Evolutionary conservation across 148 eudicot species (phyloP), one percentile per base, ranked within the genome.

Genomic region (Vaccinium macrocarpon): DNA sequence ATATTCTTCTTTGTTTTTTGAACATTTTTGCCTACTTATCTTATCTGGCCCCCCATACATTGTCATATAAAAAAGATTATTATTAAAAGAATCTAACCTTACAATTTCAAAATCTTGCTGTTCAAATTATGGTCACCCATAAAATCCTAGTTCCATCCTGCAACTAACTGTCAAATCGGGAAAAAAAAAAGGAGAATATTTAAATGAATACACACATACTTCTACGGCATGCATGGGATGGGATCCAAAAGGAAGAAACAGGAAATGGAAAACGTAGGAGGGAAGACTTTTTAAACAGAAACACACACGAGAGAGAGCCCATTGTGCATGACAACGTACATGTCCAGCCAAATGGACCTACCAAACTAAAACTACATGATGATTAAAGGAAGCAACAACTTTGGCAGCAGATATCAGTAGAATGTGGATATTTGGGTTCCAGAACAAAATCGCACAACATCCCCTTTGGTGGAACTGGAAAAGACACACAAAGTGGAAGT

Each of bases 361-460:
- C 85, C 57, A 35, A 82, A n/a, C 14, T 10, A 80, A 79, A 12
- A 82, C 73, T 21, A 56, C 73, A 80, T 62, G 61, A 82, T 62
- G 61, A 81, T 81, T 59, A 85, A 88, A 83, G 81, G 84, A 85
- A 73, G 89, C 83, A 61, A 38, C 51, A 78, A 78, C 84, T 84
- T 84, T 84, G 48, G 79, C 88, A 85, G 84, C 35, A 82, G 10
- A 29, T 21, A 0, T 8, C 23, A 64, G 86, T 55, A 81, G 32
- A 84, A 78, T 82, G 81, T 61, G 85, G 84, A 85, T 42, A 61
- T 87, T 84, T 83, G 88, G 88, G 82, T 81, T 89, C 85, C 88
- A 83, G 89, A 89, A 87, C 86, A 83, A 87, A 85, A 87, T 84
- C 87, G 50, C 87, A 87, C 88, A 87, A 85, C 82, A 62, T 81